phyloP scores from a whole-genome alignment of 345 rosid genomes.

The Boechera retrofracta region DNA sequence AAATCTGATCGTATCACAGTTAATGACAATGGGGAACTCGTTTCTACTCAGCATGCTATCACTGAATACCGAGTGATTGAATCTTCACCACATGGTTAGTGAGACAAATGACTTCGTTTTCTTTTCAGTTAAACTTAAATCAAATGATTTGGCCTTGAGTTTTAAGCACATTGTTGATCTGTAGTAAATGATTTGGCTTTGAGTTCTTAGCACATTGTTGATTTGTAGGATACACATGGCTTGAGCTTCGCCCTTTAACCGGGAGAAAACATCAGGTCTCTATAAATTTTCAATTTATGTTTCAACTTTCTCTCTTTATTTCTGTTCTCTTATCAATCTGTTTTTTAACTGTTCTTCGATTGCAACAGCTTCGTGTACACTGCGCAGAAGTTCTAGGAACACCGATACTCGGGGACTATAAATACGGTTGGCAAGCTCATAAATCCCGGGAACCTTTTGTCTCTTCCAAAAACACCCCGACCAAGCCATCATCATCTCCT shows the following conservation, averaged over 20 bases:
- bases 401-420: slow-evolving; percentile 91
- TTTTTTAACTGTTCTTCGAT: slow-evolving; percentile 16
- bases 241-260: slow-evolving; percentile 85
- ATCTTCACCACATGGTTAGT: slow-evolving; percentile 70
- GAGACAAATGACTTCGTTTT: neutral
- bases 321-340: neutral
- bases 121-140: neutral
- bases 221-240: slow-evolving; percentile 84
- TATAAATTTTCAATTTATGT: slow-evolving; percentile 5
- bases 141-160: neutral
- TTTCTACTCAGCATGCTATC: slow-evolving; percentile 76
- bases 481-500: slow-evolving; percentile 49
- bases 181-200: slow-evolving; percentile 45
- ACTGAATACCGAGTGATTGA: slow-evolving; percentile 80
- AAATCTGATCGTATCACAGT: slow-evolving; percentile 90
- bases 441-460: slow-evolving; percentile 43
- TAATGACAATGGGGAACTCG: slow-evolving; percentile 49
- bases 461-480: slow-evolving; percentile 32
- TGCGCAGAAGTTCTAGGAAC: slow-evolving; percentile 94
- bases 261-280: slow-evolving; percentile 97
- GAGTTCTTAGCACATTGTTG: slow-evolving; percentile 1
- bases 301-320: slow-evolving; percentile 13
- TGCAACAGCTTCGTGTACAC: slow-evolving; percentile 86
- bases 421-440: slow-evolving; percentile 92
- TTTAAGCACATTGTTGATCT: slow-evolving; percentile 27